These are phyloP conservation scores for Ustilago lituana DNA, from an alignment of 1,284 basidiomycete genomes.

Conservation along the genomic window DNA sequence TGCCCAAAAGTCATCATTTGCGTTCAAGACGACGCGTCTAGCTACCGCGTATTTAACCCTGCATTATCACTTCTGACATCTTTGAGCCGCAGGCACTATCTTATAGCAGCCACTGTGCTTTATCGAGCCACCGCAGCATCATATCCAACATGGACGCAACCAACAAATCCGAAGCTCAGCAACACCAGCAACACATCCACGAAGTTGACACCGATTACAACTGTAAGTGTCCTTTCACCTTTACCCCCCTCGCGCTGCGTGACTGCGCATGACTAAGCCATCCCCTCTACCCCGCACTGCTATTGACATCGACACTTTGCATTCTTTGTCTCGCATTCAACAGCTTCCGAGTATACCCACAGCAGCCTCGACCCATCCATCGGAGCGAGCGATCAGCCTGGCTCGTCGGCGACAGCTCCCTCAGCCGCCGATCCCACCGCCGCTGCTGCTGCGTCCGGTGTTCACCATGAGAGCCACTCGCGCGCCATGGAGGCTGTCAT, in stretches of 20 bases:
- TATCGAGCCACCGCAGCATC: not conserved
- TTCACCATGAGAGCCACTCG: conserved; percentile 11
- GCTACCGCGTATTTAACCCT: not conserved
- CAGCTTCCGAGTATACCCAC: conserved; percentile 45
- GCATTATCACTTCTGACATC: conserved; percentile 11
- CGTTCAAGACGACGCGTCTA: no score
- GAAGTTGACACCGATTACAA: conserved; percentile 28
- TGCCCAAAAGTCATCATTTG: no score
- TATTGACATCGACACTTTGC: no score
- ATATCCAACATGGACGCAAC: conserved; percentile 12
- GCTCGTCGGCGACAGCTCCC: no score
- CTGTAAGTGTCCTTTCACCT: conserved; percentile 12
- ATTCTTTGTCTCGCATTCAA: no score
- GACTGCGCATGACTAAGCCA: conserved; percentile 36
- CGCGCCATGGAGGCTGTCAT: conserved; percentile 46
- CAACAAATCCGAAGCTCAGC: conserved; percentile 4
- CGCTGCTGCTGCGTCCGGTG: not conserved
- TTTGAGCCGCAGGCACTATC: no score
- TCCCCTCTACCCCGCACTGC: no score
- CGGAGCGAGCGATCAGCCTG: not conserved
- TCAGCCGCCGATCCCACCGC: not conserved
- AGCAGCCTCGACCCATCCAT: conserved; percentile 35
- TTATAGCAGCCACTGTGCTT: no score
- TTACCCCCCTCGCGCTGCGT: not conserved
- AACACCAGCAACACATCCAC: conserved; percentile 16